Evolutionary conservation across 148 eudicot species (phyloP), one percentile per base, ranked within the genome.

Genomic region (Amaranthus hypochondriacus): DNA sequence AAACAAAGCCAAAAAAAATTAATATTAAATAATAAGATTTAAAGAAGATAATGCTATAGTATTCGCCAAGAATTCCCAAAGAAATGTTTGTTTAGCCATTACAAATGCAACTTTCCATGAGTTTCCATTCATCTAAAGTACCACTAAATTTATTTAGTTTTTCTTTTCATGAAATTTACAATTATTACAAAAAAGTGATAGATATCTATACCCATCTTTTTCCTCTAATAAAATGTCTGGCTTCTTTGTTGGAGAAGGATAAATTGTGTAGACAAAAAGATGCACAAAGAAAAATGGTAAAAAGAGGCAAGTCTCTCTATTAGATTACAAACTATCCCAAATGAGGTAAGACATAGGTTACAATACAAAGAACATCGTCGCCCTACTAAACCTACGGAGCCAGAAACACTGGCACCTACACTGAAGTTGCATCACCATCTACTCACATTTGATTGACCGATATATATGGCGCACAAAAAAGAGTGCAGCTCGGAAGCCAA

Each of bases 391-490:
- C 76, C 79, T 76, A 80, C 44, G 39, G 44, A 76, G 63, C 39
- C 83, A 81, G 69, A 80, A 58, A 68, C 21, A 76, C 18, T 12
- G 76, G 77, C 18, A 56, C 44, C 50, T 55, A 62, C 69, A 57
- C 42, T 9, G 8, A 62, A 73, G 66, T 68, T 50, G 73, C 69
- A 63, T 48, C 69, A 48, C 66, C 76, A 56, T 51, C 77, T 81
- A 81, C 77, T 81, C 83, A 7, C 83, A 81, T 64, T 81, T 76
- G 56, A 81, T 81, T 62, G 83, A 81, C 56, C 74, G 21, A 48
- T 81, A 81, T 72, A 81, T 81, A 68, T 76, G 83, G 57, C 83
- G 83, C 62, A 81, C 80, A 58, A 81, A 81, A n/a, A 81, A 56
- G n/a, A 76, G 80, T 18, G 83, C 59, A 15, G 83, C 83, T 48